phyloP scores from a whole-genome alignment of 2,329 filamentous ascomycete genomes.

The Thermochaetoides dissita region DNA sequence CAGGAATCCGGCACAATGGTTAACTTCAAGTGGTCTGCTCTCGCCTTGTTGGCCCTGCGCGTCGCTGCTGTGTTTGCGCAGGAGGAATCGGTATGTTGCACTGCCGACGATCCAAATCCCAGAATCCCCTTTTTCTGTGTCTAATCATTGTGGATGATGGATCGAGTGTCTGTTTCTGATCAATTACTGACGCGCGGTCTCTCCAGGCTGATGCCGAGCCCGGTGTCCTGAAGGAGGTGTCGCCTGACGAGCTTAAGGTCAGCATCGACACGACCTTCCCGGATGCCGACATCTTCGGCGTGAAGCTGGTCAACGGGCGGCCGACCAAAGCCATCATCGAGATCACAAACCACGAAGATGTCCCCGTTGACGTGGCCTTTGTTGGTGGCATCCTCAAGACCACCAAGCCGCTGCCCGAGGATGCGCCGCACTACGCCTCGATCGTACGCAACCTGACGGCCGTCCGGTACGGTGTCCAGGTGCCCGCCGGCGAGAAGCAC shows the following conservation, averaged over 20 bases:
- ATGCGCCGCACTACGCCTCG: conserved; percentile 31
- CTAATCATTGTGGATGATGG: no score
- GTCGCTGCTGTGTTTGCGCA: conserved; percentile 51
- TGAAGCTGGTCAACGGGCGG: conserved; percentile 89
- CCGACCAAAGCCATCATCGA: conserved; percentile 71
- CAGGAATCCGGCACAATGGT: conserved; percentile 43
- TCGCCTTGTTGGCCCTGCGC: conserved; percentile 58
- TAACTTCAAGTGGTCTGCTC: conserved; percentile 55
- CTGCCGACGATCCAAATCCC: no score
- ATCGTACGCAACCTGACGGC: conserved; percentile 77
- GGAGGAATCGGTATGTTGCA: conserved; percentile 15
- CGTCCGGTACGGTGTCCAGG: conserved; percentile 56
- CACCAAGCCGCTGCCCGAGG: conserved; percentile 38
- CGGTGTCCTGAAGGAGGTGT: conserved; percentile 11
- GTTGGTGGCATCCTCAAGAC: conserved; percentile 60
- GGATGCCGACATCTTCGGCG: conserved; percentile 73
- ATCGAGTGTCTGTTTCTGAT: no score
- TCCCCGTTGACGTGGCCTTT: conserved; percentile 60
- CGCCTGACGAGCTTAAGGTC: conserved; percentile 41
- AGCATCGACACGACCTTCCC: conserved; percentile 50
- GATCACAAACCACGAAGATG: conserved; percentile 70
- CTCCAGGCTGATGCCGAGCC: conserved; percentile 13
- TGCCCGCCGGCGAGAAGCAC: conserved; percentile 63
- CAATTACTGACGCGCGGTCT: conserved; percentile 2
- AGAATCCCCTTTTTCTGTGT: no score